Percentiles rank a stretch among this genome's conserved stretches.
phyloP scores from a whole-genome alignment of 139 green algal genomes.

The Chlorella sp. region DNA sequence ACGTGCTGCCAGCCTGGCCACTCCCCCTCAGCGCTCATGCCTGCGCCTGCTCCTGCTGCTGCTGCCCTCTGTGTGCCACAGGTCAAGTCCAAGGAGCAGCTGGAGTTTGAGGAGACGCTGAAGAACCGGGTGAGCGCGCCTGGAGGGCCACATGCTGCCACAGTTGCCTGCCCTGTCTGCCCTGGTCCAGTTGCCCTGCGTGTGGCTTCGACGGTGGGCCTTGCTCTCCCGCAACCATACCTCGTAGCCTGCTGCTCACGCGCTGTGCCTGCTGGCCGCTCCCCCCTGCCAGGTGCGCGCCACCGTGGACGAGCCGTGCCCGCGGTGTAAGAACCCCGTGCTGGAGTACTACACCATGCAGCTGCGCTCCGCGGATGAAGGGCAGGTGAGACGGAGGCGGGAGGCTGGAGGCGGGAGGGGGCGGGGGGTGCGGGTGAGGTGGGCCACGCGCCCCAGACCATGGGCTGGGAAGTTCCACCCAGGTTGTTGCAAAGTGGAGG shows the following conservation, averaged over 20 bases:
- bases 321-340: constrained; percentile 73
- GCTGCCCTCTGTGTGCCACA: too few species aligned
- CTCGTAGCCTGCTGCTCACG: not conserved
- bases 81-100: constrained; percentile 55
- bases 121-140: constrained; percentile 1
- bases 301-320: constrained; percentile 81
- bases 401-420: too few species aligned
- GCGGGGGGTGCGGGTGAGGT: not conserved
- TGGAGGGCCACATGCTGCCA: too few species aligned
- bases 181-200: too few species aligned
- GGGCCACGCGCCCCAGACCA: too few species aligned
- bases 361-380: constrained; percentile 92
- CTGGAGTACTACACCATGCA: constrained; percentile 96
- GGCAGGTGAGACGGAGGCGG: constrained; percentile 37
- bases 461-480: too few species aligned
- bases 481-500: too few species aligned
- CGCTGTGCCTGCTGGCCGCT: not conserved
- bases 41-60: too few species aligned
- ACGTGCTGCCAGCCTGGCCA: too few species aligned
- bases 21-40: too few species aligned
- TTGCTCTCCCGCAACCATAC: not conserved
- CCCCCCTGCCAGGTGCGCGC: not conserved
- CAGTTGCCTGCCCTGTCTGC: too few species aligned
- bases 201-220: too few species aligned
- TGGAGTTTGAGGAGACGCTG: constrained; percentile 59